phyloP scores from a whole-genome alignment of 768 basidiomycete species.

The Coprinopsis strossmayeri region DNA sequence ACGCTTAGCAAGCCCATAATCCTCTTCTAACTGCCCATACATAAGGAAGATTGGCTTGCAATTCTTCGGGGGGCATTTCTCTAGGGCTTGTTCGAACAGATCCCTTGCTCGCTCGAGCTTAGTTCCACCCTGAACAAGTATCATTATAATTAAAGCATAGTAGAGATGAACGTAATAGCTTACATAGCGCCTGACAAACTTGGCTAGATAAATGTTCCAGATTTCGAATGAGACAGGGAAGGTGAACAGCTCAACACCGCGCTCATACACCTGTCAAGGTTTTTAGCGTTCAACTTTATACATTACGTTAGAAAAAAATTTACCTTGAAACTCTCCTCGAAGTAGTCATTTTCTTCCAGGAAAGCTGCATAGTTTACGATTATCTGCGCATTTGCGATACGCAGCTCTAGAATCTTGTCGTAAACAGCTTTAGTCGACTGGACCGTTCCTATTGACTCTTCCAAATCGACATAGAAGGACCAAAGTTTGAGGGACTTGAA shows the following conservation, averaged over 20 bases:
- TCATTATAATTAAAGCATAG: neutral
- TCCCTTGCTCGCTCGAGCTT: conserved; percentile 96
- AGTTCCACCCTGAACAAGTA: conserved; percentile 62
- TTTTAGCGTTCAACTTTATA: conserved; percentile 11
- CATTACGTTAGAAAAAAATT: conserved; percentile 4
- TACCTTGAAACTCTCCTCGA: conserved; percentile 97
- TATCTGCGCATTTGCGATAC: conserved; percentile 96
- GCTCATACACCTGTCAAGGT: conserved; percentile 74
- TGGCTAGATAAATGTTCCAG: conserved; percentile 98
- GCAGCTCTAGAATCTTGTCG: conserved; percentile 92
- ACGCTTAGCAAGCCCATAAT: conserved; percentile 89
- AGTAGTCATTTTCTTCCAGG: conserved; percentile 96
- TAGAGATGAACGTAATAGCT: conserved; percentile 22
- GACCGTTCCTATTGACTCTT: conserved; percentile 93
- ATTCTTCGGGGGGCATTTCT: conserved; percentile 92
- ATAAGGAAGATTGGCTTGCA: conserved; percentile 94
- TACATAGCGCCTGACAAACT: conserved; percentile 95
- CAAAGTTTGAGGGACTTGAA: conserved; percentile 98
- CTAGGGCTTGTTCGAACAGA: conserved; percentile 94
- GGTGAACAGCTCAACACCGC: conserved; percentile 94
- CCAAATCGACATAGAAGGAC: conserved; percentile 98
- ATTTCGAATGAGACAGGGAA: conserved; percentile 98
- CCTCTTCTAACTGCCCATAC: conserved; percentile 95
- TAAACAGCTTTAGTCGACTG: conserved; percentile 90
- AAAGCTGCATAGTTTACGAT: conserved; percentile 97